A percentile compares a stretch with the other conserved stretches of the same genome.
These are phyloP conservation scores for Hyaloscypha variabilis DNA, from an alignment of 495 filamentous ascomycete genomes.

Conservation along the genomic window DNA sequence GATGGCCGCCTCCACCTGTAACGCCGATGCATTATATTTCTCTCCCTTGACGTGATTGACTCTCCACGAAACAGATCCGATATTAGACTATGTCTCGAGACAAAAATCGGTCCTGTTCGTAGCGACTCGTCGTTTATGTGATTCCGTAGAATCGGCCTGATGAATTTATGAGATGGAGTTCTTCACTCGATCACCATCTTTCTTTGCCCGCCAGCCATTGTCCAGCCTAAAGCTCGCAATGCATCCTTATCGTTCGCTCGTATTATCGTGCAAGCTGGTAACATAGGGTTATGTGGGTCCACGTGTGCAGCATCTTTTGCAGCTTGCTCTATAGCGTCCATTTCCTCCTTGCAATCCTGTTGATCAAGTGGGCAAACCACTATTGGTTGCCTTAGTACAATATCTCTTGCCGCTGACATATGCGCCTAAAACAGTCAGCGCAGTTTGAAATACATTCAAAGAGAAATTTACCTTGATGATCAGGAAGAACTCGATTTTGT, in stretches of 20 bases:
- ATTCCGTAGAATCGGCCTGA: slow-evolving; percentile 3
- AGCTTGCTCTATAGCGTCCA: slow-evolving; percentile 95
- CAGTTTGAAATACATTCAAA: neutral
- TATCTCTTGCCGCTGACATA: slow-evolving; percentile 88
- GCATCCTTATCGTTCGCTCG: slow-evolving; percentile 75
- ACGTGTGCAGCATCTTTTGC: slow-evolving; percentile 89
- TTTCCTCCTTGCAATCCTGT: slow-evolving; percentile 94
- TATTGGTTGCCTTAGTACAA: slow-evolving; percentile 87
- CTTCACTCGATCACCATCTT: slow-evolving; percentile 89
- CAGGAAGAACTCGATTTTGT: slow-evolving; percentile 97
- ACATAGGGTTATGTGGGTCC: slow-evolving; percentile 83
- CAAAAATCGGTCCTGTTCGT: neutral
- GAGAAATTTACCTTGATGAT: slow-evolving; percentile 76
- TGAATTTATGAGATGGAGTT: slow-evolving; percentile 4
- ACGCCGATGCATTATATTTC: slow-evolving; percentile 6
- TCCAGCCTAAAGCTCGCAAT: slow-evolving; percentile 75
- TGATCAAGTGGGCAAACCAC: slow-evolving; percentile 96
- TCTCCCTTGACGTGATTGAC: slow-evolving; percentile 12
- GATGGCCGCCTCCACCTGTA: slow-evolving; percentile 12
- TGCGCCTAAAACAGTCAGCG: slow-evolving; percentile 66
- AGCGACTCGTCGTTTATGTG: neutral
- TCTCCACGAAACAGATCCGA: slow-evolving; percentile 8
- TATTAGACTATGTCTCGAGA: slow-evolving; percentile 3
- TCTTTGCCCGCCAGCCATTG: slow-evolving; percentile 82
- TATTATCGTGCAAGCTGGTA: slow-evolving; percentile 82